A percentile compares a stretch with the other conserved stretches of the same genome.
phyloP scores from a whole-genome alignment of 371 early-diverging fungal species.

The Mortierella sp. region DNA sequence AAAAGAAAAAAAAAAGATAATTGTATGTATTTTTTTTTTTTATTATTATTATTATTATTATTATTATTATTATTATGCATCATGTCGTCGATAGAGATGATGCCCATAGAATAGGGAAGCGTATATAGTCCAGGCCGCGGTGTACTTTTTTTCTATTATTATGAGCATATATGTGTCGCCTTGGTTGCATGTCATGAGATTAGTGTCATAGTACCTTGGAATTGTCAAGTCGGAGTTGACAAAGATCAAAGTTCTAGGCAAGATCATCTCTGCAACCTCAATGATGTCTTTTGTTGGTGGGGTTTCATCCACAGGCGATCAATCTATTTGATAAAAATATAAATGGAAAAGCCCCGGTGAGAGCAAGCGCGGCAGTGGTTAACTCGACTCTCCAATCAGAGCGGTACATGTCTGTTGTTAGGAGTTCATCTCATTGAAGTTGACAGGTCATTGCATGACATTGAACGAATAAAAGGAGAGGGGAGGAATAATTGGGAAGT shows the following conservation, averaged over 20 bases:
- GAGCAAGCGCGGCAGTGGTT: background rate
- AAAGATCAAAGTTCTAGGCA: constrained; percentile 2
- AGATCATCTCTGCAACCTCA: constrained; percentile 3
- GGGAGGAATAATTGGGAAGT: background rate
- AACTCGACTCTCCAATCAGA: background rate
- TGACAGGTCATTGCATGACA: too few relatives aligned
- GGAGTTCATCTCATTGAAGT: too few relatives aligned
- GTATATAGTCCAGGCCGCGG: background rate
- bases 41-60: too few relatives aligned
- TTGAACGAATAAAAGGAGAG: too few relatives aligned
- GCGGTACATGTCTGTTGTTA: background rate
- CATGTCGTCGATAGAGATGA: too few relatives aligned
- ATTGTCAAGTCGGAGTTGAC: background rate
- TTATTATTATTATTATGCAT: too few relatives aligned
- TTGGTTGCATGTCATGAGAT: background rate
- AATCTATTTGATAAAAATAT: background rate
- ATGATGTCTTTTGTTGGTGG: background rate
- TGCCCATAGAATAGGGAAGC: too few relatives aligned
- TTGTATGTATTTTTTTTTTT: background rate
- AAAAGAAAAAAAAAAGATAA: too few relatives aligned
- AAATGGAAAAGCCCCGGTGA: background rate
- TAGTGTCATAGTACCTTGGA: background rate
- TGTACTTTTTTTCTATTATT: background rate
- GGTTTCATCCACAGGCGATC: background rate
- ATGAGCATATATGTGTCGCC: background rate